Percentiles rank a stretch among this genome's conserved stretches.
Conservation (phyloP, 2,329 filamentous ascomycete genomes). For the Pseudocercospora cruenta region DNA sequence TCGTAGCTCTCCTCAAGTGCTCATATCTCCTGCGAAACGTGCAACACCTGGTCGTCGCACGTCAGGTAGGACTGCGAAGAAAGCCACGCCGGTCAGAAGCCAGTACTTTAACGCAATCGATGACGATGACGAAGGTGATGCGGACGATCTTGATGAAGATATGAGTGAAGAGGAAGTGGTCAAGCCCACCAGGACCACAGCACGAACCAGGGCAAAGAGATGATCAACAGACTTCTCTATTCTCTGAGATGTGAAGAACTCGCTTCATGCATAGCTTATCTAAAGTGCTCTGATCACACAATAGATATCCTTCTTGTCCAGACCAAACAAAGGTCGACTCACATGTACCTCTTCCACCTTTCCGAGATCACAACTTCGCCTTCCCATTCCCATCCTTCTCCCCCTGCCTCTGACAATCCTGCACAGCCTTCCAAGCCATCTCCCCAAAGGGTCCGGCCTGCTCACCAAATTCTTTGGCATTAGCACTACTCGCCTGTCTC, state of each 20-base stretch:
- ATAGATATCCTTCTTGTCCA: neutral
- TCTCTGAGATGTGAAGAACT: neutral
- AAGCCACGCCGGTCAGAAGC: slow-evolving; percentile 35
- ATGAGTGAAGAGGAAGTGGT: slow-evolving; percentile 36
- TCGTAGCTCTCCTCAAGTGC: slow-evolving; percentile 30
- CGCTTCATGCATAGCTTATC: neutral
- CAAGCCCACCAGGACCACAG: slow-evolving; percentile 36
- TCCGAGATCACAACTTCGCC: slow-evolving; percentile 21
- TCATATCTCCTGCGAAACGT: slow-evolving; percentile 30
- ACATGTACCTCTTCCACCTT: neutral
- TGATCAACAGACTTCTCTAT: neutral
- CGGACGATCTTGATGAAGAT: slow-evolving; percentile 11
- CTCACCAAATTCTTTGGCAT: slow-evolving; percentile 72
- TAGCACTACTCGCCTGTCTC: slow-evolving; percentile 85
- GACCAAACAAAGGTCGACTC: neutral
- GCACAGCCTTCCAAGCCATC: slow-evolving; percentile 75
- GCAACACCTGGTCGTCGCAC: neutral
- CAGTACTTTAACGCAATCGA: slow-evolving; percentile 32
- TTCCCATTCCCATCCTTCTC: slow-evolving; percentile 31
- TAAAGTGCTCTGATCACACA: neutral
- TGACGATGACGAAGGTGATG: slow-evolving; percentile 18
- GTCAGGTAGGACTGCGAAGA: slow-evolving; percentile 26
- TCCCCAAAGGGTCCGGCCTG: slow-evolving; percentile 74
- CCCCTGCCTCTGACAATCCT: slow-evolving; percentile 45
- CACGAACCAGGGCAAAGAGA: slow-evolving; percentile 33